phyloP scores from a whole-genome alignment of 164 flowering plant genomes.

The Akebia trifoliata region DNA sequence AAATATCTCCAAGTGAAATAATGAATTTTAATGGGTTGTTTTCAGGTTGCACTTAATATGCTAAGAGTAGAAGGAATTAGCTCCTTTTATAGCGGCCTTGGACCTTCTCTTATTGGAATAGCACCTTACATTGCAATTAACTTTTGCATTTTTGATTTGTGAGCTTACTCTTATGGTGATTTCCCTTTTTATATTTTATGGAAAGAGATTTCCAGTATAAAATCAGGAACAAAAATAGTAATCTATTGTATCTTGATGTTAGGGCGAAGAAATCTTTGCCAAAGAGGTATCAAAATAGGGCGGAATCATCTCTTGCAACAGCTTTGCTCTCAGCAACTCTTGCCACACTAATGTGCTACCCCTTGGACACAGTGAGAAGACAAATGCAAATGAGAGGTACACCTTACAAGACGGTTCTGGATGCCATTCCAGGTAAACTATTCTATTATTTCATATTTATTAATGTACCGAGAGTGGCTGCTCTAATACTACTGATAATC shows the following conservation, averaged over 20 bases:
- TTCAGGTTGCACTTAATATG: constrained; percentile 87
- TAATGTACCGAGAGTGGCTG: too few species aligned
- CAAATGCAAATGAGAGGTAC: constrained; percentile 98
- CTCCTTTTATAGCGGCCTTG: constrained; percentile 89
- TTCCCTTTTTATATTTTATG: constrained; percentile 5
- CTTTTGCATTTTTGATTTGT: constrained; percentile 93
- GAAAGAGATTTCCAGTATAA: too few species aligned
- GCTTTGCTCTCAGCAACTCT: constrained; percentile 78
- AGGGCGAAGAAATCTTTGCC: constrained; percentile 94
- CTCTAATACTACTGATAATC: too few species aligned
- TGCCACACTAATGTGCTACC: constrained; percentile 92
- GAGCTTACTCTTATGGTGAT: constrained; percentile 28
- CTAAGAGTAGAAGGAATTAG: constrained; percentile 83
- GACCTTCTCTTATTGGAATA: constrained; percentile 93
- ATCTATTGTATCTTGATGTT: constrained; percentile 9
- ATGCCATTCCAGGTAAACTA: constrained; percentile 74
- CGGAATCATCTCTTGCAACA: constrained; percentile 72
- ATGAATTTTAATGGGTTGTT: constrained; percentile 8
- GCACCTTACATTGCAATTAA: constrained; percentile 99
- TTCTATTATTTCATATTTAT: background rate
- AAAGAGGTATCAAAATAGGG: constrained; percentile 66
- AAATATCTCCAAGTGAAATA: constrained; percentile 3
- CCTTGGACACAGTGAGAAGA: constrained; percentile 90
- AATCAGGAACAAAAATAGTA: background rate
- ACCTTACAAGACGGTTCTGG: constrained; percentile 78